These are phyloP conservation scores for Cucumis cinereus DNA, from an alignment of 306 rosid genomes.

Conservation along the genomic window DNA sequence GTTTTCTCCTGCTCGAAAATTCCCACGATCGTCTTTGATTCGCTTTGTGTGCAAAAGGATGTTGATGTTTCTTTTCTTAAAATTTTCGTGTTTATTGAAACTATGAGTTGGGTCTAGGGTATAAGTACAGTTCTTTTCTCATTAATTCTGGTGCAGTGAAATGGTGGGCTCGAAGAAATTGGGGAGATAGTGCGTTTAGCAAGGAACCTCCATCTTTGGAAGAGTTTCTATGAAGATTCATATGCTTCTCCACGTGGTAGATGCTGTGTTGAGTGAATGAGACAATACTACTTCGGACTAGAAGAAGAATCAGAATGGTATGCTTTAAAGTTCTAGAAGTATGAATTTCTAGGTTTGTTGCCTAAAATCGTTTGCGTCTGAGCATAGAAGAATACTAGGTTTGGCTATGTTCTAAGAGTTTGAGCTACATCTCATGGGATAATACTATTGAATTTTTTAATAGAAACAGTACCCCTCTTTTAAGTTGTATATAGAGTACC, in stretches of 20 bases:
- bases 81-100: not conserved
- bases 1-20: not conserved
- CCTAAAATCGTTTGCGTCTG: not conserved
- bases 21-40: not conserved
- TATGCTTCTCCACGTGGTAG: not conserved
- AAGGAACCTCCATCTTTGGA: not conserved
- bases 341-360: not conserved
- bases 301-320: slow-evolving; percentile 4
- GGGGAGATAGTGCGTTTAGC: not conserved
- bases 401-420: not conserved
- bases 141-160: not conserved
- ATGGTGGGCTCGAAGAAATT: not conserved
- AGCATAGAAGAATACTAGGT: not conserved
- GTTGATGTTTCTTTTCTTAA: not conserved
- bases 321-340: not conserved
- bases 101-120: not conserved
- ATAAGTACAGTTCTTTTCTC: not conserved
- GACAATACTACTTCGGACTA: not conserved
- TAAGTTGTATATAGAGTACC: not conserved
- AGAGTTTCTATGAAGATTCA: not conserved
- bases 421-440: not conserved
- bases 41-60: not conserved
- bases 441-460: not conserved
- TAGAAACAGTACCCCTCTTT: not conserved
- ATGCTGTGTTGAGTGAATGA: not conserved